Base-by-base conservation (phyloP, 805 yeast genomes). In the Candida lessepsii region DNA sequence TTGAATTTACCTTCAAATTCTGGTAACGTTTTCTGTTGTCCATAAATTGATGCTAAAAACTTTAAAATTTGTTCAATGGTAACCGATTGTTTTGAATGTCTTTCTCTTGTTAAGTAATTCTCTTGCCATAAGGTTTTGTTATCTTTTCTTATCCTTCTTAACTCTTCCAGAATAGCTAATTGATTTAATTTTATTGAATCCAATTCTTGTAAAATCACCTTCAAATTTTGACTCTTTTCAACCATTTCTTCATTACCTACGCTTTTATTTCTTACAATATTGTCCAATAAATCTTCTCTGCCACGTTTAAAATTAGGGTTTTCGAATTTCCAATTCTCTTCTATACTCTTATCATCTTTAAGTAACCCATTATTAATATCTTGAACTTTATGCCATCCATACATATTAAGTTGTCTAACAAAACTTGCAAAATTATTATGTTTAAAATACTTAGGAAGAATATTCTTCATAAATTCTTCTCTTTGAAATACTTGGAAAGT, bases 341-440 rank as follows among this genome's bases (percentile, higher is more conserved):
- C 96, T 29, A 65, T 64, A n/a, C 29, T 35, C 28, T 62, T 66
- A 41, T 75, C 69, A 27, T 58, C 62, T 34, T 52, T 72, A 44
- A 81, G 63, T 4, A 90, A 75, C 2, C 95, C 97, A 18, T 84
- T 75, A 42, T 67, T 85, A 16, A 90, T 80, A 62, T 93, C 98
- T 63, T 93, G 99, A 3, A 93, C 93, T 63, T 93, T 93, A 67
- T 90, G 98, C 96, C 97, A 93, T 9, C 99, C 99, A 59, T 93
- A 93, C 99, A 93, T 91, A 64, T 91, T 91, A 54, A 91, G 72
- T 59, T 91, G 99, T 46, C 99, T 77, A 15, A 91, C 98, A 67
- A 91, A 91, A 51, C 90, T 80, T 26, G 98, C 91, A 65, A 91
- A 93, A 65, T 93, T 93, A 42, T 88, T 79, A 63, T 93, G 99